Conservation (phyloP, 2,329 filamentous ascomycete genomes). For the Ascochyta viciae-villosae region DNA sequence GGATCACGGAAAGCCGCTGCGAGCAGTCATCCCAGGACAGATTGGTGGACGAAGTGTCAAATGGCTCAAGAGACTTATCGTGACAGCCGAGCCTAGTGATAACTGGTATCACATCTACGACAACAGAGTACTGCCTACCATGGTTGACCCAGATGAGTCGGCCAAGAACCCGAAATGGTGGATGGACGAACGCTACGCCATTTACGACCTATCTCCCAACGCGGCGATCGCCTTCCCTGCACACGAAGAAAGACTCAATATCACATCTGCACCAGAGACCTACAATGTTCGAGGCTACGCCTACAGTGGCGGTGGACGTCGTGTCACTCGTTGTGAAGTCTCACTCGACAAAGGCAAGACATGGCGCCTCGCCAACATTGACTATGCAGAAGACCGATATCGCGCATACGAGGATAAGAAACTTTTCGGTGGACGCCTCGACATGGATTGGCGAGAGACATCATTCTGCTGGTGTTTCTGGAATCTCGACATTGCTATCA, state of each 20-base stretch:
- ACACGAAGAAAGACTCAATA: slow-evolving; percentile 72
- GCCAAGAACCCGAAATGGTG: slow-evolving; percentile 77
- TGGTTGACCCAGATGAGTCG: slow-evolving; percentile 81
- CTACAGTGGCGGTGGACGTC: slow-evolving; percentile 84
- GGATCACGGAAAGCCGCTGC: slow-evolving; percentile 85
- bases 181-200: slow-evolving; percentile 89
- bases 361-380: slow-evolving; percentile 78
- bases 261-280: slow-evolving; percentile 56
- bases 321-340: slow-evolving; percentile 82
- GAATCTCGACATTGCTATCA: slow-evolving; percentile 71
- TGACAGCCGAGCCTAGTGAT: slow-evolving; percentile 80
- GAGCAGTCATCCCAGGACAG: slow-evolving; percentile 85
- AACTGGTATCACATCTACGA: slow-evolving; percentile 98
- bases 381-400: slow-evolving; percentile 87
- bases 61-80: slow-evolving; percentile 82
- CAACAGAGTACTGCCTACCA: slow-evolving; percentile 87
- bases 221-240: slow-evolving; percentile 81
- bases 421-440: slow-evolving; percentile 78
- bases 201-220: slow-evolving; percentile 90
- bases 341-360: slow-evolving; percentile 82
- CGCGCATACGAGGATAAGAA: slow-evolving; percentile 67
- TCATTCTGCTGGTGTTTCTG: slow-evolving; percentile 95
- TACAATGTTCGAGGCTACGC: slow-evolving; percentile 83
- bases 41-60: slow-evolving; percentile 94
- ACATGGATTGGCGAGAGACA: slow-evolving; percentile 81